Base-by-base conservation (phyloP, 345 rosid genomes). In the Eucalyptus cloeziana region DNA sequence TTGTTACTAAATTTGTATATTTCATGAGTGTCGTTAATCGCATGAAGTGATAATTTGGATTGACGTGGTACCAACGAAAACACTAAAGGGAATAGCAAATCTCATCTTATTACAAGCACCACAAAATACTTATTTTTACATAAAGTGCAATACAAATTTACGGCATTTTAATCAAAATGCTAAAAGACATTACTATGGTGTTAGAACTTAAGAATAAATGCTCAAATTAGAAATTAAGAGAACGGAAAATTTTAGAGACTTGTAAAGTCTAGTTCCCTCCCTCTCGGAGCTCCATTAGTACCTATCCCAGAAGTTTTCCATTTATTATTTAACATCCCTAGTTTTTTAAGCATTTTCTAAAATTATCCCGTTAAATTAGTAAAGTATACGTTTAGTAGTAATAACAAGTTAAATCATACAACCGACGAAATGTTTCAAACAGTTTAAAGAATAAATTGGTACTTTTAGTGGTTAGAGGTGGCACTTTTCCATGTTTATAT, bases 11-110 rank as follows among this genome's bases (percentile, higher is more conserved):
- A 76, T 76, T 40, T 22, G 27, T 37, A 22, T 40, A 76, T 19
- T 40, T 21, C 27, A 21, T 2, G 1, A 37, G 2, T 76, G 2
- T 21, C 8, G 0, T 37, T 22, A 5, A 76, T 76, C 10, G 15
- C 4, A 3, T 11, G 8, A 13, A 40, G 15, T 76, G 27, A 40
- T 76, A 37, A 37, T 76, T 40, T 21, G 8, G 30, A 76, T 76
- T 76, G 8, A 21, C 2, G 10, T 21, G 2, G 13, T 25, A 76
- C 47, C 8, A 40, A 76, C 2, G 2, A 25, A 76, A 76, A 76
- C 47, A 76, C 83, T 10, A 10, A 37, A 37, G 27, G 47, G 15
- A 40, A 7, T 40, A 10, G 27, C 1, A 6, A 44, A 76, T 76
- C 47, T 76, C 47, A 76, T 76, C 85, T 22, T 3, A 6, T 8